A percentile compares a stretch with the other conserved stretches of the same genome.
These are phyloP conservation scores for Claviceps fusiformis DNA, from an alignment of 2,329 filamentous ascomycete species.

Conservation along the genomic window DNA sequence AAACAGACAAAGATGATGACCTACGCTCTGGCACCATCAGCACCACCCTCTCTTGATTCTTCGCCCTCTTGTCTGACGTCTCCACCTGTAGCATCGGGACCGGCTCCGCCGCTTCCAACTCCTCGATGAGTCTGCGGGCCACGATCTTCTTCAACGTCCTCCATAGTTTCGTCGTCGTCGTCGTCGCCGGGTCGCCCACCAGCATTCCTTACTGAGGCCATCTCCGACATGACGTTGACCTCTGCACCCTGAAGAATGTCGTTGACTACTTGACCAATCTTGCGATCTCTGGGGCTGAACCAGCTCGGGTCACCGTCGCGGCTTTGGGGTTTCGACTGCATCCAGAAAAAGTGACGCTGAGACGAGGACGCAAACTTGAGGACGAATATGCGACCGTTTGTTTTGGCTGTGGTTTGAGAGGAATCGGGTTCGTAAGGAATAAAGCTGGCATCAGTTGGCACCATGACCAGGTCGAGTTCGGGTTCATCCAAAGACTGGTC, in stretches of 20 bases:
- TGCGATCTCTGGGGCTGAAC: conserved; percentile 75
- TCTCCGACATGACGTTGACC: conserved; percentile 61
- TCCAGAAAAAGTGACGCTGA: conserved; percentile 86
- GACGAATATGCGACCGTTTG: conserved; percentile 81
- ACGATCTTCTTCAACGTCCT: conserved; percentile 54
- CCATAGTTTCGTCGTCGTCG: conserved; percentile 33
- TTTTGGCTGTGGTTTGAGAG: conserved; percentile 45
- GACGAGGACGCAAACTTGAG: conserved; percentile 91
- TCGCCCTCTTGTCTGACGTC: conserved; percentile 86
- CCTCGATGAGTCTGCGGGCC: conserved; percentile 40
- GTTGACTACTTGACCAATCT: conserved; percentile 80
- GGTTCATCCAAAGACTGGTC: conserved; percentile 55
- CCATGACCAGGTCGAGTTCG: conserved; percentile 84
- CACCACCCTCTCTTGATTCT: conserved; percentile 78
- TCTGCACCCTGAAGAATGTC: conserved; percentile 77
- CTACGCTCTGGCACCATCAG: conserved; percentile 99
- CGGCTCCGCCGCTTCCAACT: conserved; percentile 65
- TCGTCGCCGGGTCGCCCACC: conserved; percentile 31
- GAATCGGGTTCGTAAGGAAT: conserved; percentile 57
- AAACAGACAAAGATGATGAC: conserved; percentile 34
- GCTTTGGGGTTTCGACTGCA: conserved; percentile 79
- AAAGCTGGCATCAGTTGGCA: conserved; percentile 80
- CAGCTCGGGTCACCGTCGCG: conserved; percentile 55
- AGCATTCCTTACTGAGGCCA: conserved; percentile 46
- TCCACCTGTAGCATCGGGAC: conserved; percentile 75